Evolutionary conservation across 352 stramenopile genomes (phyloP).

Genomic region (Globisporangium perplexum): DNA sequence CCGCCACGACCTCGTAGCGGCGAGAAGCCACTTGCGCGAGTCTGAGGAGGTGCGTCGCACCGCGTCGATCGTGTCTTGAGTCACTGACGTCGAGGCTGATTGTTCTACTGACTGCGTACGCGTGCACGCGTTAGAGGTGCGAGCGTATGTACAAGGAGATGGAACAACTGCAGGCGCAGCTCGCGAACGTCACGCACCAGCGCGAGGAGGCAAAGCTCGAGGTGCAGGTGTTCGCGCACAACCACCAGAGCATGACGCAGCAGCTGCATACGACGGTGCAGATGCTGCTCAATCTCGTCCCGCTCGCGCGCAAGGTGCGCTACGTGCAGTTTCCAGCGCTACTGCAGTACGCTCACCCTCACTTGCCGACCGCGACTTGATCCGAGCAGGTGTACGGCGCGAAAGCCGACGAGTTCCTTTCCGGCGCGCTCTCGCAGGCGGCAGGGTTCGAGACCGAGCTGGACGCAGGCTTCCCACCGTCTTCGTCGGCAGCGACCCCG

Average conservation of each 20-base stretch:
- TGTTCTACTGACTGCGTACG: not conserved
- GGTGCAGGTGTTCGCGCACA: slow-evolving; percentile 45
- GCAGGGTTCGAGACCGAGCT: slow-evolving; percentile 18
- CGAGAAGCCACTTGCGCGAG: slow-evolving; percentile 44
- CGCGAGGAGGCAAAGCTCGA: slow-evolving; percentile 56
- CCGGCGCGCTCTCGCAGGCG: slow-evolving; percentile 40
- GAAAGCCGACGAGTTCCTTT: slow-evolving; percentile 57
- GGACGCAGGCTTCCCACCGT: not conserved
- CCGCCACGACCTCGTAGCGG: slow-evolving; percentile 31
- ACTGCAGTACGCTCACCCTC: not conserved
- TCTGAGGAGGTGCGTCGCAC: slow-evolving; percentile 28
- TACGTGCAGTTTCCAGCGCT: not conserved
- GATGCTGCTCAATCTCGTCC: slow-evolving; percentile 67
- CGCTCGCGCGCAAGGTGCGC: slow-evolving; percentile 44
- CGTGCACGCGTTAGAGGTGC: slow-evolving; percentile 7
- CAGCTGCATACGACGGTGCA: slow-evolving; percentile 72
- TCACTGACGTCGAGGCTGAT: not conserved
- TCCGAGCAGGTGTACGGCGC: slow-evolving; percentile 44
- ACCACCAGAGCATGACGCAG: slow-evolving; percentile 63
- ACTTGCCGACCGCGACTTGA: not conserved
- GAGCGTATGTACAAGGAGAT: slow-evolving; percentile 22
- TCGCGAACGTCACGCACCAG: slow-evolving; percentile 34
- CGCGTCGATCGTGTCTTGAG: not conserved
- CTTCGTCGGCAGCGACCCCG: not conserved
- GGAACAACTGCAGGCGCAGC: slow-evolving; percentile 21